Base-by-base conservation (phyloP, 352 stramenopile genomes). In the Pythium phragmitis region DNA sequence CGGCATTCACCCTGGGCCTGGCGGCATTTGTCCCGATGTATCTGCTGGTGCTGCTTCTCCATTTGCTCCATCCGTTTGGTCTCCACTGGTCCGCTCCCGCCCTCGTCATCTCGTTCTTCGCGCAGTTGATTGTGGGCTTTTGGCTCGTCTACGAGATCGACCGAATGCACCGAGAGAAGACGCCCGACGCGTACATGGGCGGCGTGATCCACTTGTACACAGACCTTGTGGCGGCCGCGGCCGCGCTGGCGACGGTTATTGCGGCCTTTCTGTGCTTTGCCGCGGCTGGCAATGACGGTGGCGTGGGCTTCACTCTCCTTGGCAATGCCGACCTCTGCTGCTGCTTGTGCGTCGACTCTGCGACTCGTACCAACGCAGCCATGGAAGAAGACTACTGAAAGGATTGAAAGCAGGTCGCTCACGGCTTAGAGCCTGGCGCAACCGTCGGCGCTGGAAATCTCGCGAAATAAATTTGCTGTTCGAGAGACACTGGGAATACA, bases 11-110 rank as follows among this genome's bases (percentile, higher is more conserved):
- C 4, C 55, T 60, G 0, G 64, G 23, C 2, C 23, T 49, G 3
- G 14, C 62, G 1, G 57, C 63, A 19, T 71, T 69, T 36, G 45
- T 53, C 21, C n/a, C 68, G 17, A 42, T 61, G 7, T 54, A 48
- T 2, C 34, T 50, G 2, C 37, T 68, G 7, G 36, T 58, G 41
- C 51, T 19, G 13, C 11, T 58, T 1, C 26, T 68, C 26, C 11
- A 68, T 12, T 43, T 37, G 9, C 19, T 45, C 21, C 8, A 39
- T 5, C 6, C 52, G 46, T 28, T 33, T 4, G 8, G 30, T 13
- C 6, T 7, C 49, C 5, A 33, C 14, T 45, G 49, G 30, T 43
- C 49, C 7, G 0, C 16, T 19, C 17, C 34, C 0, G 30, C 5
- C 1, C 48, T 54, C 30, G 16, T 33, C 6, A 14, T 56, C 49